Evolutionary conservation across 2,329 filamentous ascomycete species (phyloP).

Genomic region (Talaromyces atroroseus): DNA sequence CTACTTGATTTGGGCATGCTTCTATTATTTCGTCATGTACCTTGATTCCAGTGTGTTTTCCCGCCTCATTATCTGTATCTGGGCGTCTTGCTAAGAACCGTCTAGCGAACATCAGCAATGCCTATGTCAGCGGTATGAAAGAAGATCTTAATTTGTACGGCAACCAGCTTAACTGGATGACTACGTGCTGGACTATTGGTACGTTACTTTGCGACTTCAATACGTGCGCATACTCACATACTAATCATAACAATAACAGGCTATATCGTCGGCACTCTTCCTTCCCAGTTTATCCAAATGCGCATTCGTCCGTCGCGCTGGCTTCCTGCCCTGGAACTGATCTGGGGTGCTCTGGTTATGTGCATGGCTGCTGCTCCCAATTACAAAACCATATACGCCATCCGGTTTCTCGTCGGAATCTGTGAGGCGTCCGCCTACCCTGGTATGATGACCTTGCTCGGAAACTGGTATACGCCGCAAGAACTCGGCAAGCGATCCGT

Average conservation of each 20-base stretch:
- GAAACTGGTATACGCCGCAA: constrained; percentile 11
- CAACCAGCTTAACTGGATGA: constrained; percentile 59
- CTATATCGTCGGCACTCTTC: constrained; percentile 8
- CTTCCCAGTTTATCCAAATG: constrained; percentile 10
- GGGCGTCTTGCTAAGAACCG: neutral
- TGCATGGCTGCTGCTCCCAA: constrained; percentile 13
- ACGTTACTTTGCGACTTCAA: neutral
- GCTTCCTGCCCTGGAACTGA: constrained; percentile 11
- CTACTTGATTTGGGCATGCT: constrained; percentile 13
- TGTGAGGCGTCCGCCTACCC: constrained; percentile 12
- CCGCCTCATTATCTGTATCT: neutral
- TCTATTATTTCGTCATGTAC: constrained; percentile 14
- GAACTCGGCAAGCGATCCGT: constrained; percentile 12
- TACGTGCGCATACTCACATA: neutral
- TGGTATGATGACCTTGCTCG: constrained; percentile 13
- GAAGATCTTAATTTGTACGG: constrained; percentile 54
- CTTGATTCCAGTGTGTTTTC: constrained; percentile 12
- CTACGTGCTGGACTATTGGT: constrained; percentile 13
- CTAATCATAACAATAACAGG: neutral
- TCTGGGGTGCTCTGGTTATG: constrained; percentile 13
- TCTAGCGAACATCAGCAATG: constrained; percentile 66
- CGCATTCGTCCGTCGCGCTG: constrained; percentile 6
- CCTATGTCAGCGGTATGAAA: constrained; percentile 60
- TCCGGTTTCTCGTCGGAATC: constrained; percentile 13
- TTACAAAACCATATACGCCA: constrained; percentile 9